Evolutionary conservation across 495 filamentous ascomycete species (phyloP).

Genomic region (Talaromyces thailandensis): DNA sequence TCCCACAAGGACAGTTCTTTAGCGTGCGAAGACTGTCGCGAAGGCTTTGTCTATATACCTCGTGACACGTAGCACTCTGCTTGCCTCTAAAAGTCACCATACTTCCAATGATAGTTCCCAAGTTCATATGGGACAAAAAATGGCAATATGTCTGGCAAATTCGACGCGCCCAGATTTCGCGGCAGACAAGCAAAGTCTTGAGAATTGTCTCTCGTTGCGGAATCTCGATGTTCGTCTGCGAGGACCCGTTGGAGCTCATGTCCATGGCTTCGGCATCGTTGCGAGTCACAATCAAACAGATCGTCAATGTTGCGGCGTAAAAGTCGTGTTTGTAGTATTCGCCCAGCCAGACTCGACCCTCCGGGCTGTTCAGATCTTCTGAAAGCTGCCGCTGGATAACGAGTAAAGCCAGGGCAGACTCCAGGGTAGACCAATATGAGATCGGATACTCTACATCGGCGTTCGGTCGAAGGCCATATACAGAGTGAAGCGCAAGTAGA

Average conservation of each 20-base stretch:
- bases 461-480: neutral
- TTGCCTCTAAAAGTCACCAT: neutral
- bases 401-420: constrained; percentile 1
- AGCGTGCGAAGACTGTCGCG: neutral
- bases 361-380: neutral
- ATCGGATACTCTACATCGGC: constrained; percentile 4
- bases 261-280: neutral
- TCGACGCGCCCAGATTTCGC: constrained; percentile 6
- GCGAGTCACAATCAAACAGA: constrained; percentile 1
- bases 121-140: constrained; percentile 4
- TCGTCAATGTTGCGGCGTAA: constrained; percentile 4
- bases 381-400: constrained; percentile 2
- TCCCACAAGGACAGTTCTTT: constrained; percentile 7
- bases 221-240: neutral
- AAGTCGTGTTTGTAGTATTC: constrained; percentile 7
- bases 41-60: neutral
- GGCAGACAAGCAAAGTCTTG: constrained; percentile 2
- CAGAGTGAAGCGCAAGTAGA: constrained; percentile 1
- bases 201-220: constrained; percentile 8
- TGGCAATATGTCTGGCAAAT: constrained; percentile 7
- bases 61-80: neutral
- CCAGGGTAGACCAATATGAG: constrained; percentile 6
- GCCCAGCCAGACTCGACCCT: neutral
- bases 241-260: neutral
- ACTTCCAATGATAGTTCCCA: neutral